Evolutionary conservation across 257 asterid genomes (phyloP), one percentile per base, ranked within the genome.

Genomic region (Apocynum venetum): DNA sequence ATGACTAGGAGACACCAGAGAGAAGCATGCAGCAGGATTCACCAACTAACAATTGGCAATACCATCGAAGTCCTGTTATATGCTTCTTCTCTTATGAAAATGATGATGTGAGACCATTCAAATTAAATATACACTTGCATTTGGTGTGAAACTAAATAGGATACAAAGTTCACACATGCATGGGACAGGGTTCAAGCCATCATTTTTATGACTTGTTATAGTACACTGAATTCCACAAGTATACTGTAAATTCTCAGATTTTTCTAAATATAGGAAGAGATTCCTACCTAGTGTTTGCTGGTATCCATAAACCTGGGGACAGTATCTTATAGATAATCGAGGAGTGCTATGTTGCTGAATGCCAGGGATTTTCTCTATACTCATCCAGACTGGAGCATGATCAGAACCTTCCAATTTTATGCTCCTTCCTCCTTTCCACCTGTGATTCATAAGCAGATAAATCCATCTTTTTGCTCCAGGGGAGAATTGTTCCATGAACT

Each of bases 371-470:
- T 81, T 96, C 41, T 71, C 80, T 84, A 95, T 87, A 82, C 82
- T 84, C 83, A 80, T 25, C 77, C 83, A 91, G 59, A 95, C 98
- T 67, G 99, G 99, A 88, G 82, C 97, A 79, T 95, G 99, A 86
- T 95, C 99, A 0, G 98, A 95, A 57, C 99, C 99, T 87, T 93
- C 97, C 89, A 89, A 68, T 88, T 95, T 93, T 79, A 82, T 83
- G 84, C 85, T 87, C 85, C 91, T 90, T 20, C 89, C 89, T 48
- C 74, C 88, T 79, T 86, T 89, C 93, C 93, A 86, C 87, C 90
- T 89, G 84, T 64, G 35, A 13, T 12, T 46, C 31, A 15, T 7
- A 47, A 20, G 48, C 56, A 49, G 71, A 43, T 7, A 43, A 43
- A 25, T 41, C 47, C 31, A 19, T 68, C 52, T 8, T 20, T 10